Evolutionary conservation across 495 filamentous ascomycete species (phyloP), one percentile per base, ranked within the genome.

Genomic region (Aspergillus bridgeri): DNA sequence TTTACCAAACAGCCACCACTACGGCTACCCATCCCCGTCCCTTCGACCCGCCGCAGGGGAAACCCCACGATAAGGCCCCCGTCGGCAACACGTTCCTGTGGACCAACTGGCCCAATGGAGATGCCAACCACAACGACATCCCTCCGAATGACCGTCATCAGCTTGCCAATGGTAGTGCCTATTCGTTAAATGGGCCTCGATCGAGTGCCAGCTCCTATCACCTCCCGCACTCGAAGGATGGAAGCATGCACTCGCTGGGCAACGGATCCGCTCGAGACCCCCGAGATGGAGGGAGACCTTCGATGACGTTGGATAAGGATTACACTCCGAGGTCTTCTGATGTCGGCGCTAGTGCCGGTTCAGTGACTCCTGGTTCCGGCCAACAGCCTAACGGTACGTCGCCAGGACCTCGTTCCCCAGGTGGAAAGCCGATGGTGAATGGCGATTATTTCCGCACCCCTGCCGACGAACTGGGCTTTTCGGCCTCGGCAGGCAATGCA

Each of bases 121-220:
- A 79, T 61, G 54, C 65, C 13, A 70, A 63, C 44, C 68, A 71
- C 60, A 60, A 67, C 23, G 71, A 79, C 38, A 20, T 65, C 33
- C 67, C 66, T 18, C 67, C 69, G 56, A 70, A 69, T 62, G 73
- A 77, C 48, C 70, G 69, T 45, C 68, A 72, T 51, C 60, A 68
- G 27, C 58, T 75, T 49, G 66, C 65, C 33, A 70, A 77, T 65
- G 75, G 73, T 47, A 79, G 74, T 64, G 68, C 68, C 54, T 78
- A 77, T 45, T 76, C 79, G 23, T 57, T 79, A 61, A 78, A 77
- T 65, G 75, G 74, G 50, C 75, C 72, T 22, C 75, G 73, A 23
- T 76, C 77, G 17, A 80, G 79, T 59, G 71, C 74, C 64, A 74
- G 75, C 51, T 79, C 77, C 8, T 78, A 81, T 54, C 80, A 73